A percentile compares a stretch with the other conserved stretches of the same genome.
phyloP scores from a whole-genome alignment of 1,139 yeast species.

The Lodderomyces elongisporus region DNA sequence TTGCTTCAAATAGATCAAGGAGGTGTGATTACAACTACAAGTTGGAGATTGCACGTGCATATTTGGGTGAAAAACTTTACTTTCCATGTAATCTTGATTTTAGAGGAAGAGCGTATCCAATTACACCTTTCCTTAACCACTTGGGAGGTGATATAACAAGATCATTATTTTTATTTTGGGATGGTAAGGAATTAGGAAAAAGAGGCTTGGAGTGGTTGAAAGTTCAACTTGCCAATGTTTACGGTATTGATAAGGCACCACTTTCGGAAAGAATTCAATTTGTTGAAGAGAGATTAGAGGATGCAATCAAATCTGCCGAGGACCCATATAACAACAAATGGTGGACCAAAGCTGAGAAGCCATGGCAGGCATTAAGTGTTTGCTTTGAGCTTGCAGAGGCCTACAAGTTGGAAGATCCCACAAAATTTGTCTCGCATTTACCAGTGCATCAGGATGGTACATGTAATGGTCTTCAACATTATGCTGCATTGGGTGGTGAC shows the following conservation, averaged over 20 bases:
- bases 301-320: slow-evolving; percentile 61
- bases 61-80: slow-evolving; percentile 79
- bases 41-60: slow-evolving; percentile 91
- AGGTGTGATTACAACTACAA: slow-evolving; percentile 93
- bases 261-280: slow-evolving; percentile 69
- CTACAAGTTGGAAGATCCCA: slow-evolving; percentile 64
- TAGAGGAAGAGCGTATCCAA: slow-evolving; percentile 94
- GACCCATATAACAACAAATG: slow-evolving; percentile 63
- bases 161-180: slow-evolving; percentile 82
- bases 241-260: slow-evolving; percentile 82
- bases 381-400: slow-evolving; percentile 81
- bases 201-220: slow-evolving; percentile 83
- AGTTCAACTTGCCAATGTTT: slow-evolving; percentile 82
- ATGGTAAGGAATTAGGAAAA: slow-evolving; percentile 73
- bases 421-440: slow-evolving; percentile 67
- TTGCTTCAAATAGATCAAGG: slow-evolving; percentile 69
- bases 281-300: slow-evolving; percentile 62
- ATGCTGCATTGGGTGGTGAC: slow-evolving; percentile 97
- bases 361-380: slow-evolving; percentile 91
- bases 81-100: slow-evolving; percentile 94
- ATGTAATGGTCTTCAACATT: slow-evolving; percentile 95
- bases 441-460: slow-evolving; percentile 98
- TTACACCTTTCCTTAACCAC: slow-evolving; percentile 76
- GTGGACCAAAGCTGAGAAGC: slow-evolving; percentile 89
- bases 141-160: slow-evolving; percentile 90